These are phyloP conservation scores for Rubus parviflorus DNA, from an alignment of 306 rosid species.

Conservation along the genomic window DNA sequence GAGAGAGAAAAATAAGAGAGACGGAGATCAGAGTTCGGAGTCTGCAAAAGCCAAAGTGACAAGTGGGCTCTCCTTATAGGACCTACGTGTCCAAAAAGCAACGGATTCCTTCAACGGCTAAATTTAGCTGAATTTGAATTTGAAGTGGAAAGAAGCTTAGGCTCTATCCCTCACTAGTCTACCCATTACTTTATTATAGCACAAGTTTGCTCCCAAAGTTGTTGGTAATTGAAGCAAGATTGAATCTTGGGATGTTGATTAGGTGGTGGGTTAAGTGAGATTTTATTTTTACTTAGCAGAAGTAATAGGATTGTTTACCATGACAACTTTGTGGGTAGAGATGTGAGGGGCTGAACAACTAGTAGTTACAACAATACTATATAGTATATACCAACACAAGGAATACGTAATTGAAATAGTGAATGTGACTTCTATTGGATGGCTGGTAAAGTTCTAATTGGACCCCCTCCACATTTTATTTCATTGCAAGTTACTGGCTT, in stretches of 20 bases:
- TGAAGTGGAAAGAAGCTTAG: not conserved
- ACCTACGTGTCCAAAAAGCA: constrained; percentile 29
- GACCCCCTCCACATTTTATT: not conserved
- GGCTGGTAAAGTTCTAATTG: not conserved
- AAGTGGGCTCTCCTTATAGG: constrained; percentile 16
- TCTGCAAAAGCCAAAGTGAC: constrained; percentile 9
- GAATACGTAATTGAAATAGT: not conserved
- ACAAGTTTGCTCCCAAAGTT: not conserved
- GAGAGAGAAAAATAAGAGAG: not conserved
- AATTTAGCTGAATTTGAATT: constrained; percentile 24
- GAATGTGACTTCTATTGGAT: not conserved
- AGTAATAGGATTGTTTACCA: not conserved
- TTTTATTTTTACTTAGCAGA: not conserved
- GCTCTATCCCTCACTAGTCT: not conserved
- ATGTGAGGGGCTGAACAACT: not conserved
- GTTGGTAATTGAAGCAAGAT: not conserved
- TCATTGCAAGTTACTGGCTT: not conserved
- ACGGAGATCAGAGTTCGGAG: constrained; percentile 17
- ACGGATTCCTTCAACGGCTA: constrained; percentile 25
- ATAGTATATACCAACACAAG: not conserved
- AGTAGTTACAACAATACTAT: constrained; percentile 4
- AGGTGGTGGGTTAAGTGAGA: not conserved
- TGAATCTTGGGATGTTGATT: not conserved
- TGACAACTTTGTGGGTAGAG: not conserved
- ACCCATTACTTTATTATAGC: not conserved